phyloP scores from a whole-genome alignment of 148 eudicot species.

The Nyssa sinensis region DNA sequence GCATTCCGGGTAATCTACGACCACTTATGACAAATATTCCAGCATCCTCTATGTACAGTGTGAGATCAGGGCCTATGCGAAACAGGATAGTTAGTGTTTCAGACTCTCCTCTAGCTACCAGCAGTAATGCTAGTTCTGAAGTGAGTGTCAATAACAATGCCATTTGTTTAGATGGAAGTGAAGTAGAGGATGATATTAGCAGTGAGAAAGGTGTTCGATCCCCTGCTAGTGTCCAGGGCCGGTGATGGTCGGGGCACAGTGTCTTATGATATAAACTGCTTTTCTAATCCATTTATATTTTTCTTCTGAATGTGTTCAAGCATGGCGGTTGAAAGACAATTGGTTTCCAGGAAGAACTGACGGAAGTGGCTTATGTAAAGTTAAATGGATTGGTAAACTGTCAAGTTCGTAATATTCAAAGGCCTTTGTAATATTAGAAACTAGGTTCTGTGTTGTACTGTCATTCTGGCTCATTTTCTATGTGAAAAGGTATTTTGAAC shows the following conservation, averaged over 20 bases:
- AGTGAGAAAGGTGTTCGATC: conserved; percentile 53
- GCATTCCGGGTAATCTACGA: conserved; percentile 76
- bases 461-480: background rate
- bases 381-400: conserved; percentile 15
- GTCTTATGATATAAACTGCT: no score
- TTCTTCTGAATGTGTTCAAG: background rate
- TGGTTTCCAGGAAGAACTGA: background rate
- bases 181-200: conserved; percentile 60
- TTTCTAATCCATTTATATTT: conserved; percentile 4
- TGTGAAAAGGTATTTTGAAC: background rate
- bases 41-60: conserved; percentile 98
- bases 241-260: conserved; percentile 22
- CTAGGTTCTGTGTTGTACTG: background rate
- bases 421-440: conserved; percentile 19
- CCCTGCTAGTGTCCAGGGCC: conserved; percentile 41
- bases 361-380: conserved; percentile 26
- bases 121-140: conserved; percentile 96
- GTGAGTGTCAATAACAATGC: conserved; percentile 70
- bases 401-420: background rate
- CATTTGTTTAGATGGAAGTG: conserved; percentile 51
- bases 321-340: conserved; percentile 4
- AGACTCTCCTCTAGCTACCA: conserved; percentile 96
- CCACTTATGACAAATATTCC: conserved; percentile 97
- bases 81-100: conserved; percentile 72
- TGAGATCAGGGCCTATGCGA: conserved; percentile 76